phyloP scores from a whole-genome alignment of 129 eudicot species.

The Escallonia herrerae region DNA sequence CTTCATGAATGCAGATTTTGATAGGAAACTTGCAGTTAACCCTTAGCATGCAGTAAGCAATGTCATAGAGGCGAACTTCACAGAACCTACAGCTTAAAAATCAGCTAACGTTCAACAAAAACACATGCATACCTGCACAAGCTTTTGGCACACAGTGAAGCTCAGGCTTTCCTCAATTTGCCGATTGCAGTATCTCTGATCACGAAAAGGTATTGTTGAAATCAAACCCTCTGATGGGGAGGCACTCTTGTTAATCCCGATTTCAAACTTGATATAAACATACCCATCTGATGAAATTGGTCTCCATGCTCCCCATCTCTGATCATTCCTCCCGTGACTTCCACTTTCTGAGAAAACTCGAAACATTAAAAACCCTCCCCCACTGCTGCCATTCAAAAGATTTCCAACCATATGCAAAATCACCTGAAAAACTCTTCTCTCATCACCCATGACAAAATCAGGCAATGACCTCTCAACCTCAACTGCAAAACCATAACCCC shows the following conservation, averaged over 20 bases:
- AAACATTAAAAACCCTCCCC: slow-evolving; percentile 49
- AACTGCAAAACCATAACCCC: slow-evolving; percentile 41
- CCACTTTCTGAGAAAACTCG: slow-evolving; percentile 35
- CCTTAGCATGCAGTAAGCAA: too few species aligned
- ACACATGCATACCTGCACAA: slow-evolving; percentile 48
- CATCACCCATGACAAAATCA: slow-evolving; percentile 63
- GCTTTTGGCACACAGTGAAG: slow-evolving; percentile 52
- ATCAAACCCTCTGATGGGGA: slow-evolving; percentile 18
- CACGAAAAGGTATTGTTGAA: slow-evolving; percentile 5
- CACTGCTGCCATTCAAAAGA: slow-evolving; percentile 41
- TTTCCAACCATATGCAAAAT: slow-evolving; percentile 71
- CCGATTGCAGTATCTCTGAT: slow-evolving; percentile 28
- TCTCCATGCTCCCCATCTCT: slow-evolving; percentile 56
- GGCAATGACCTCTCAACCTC: slow-evolving; percentile 52
- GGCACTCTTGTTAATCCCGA: slow-evolving; percentile 28
- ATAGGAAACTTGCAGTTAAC: too few species aligned
- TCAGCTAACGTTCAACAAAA: not conserved
- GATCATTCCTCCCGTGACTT: slow-evolving; percentile 50
- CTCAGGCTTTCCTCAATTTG: slow-evolving; percentile 56
- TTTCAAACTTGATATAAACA: slow-evolving; percentile 43
- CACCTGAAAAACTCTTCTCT: slow-evolving; percentile 69
- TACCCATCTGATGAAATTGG: slow-evolving; percentile 46
- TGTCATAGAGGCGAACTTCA: too few species aligned
- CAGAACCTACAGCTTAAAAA: too few species aligned
- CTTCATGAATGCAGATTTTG: too few species aligned